These are phyloP conservation scores for Lactarius evosmus DNA, from an alignment of 768 basidiomycete species.

Conservation along the genomic window DNA sequence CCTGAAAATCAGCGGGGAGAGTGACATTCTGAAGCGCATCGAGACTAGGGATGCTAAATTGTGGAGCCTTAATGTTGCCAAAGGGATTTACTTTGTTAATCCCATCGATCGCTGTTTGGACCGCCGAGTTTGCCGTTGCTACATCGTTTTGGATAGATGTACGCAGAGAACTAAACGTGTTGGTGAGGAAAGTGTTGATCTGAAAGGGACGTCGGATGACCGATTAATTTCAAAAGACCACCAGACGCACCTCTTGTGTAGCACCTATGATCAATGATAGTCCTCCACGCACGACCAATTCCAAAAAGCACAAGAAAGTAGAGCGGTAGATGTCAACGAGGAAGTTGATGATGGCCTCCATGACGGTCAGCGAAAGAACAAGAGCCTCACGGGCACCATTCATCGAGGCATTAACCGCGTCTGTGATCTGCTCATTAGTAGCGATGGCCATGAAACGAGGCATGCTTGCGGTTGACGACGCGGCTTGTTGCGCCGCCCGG, in stretches of 20 bases:
- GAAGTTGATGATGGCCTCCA: conserved; percentile 90
- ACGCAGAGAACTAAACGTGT: conserved; percentile 56
- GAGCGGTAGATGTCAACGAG: conserved; percentile 90
- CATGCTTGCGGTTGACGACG: conserved; percentile 78
- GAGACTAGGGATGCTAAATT: conserved; percentile 74
- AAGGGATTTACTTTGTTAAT: conserved; percentile 80
- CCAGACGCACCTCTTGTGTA: conserved; percentile 67
- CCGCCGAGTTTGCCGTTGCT: conserved; percentile 60
- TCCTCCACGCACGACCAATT: conserved; percentile 80
- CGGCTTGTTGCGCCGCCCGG: conserved; percentile 78
- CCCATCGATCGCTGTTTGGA: conserved; percentile 57
- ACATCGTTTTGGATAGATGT: conserved; percentile 73
- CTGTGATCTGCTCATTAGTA: conserved; percentile 74
- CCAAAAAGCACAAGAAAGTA: conserved; percentile 89
- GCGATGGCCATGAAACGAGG: conserved; percentile 86
- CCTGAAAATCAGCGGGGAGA: conserved; percentile 73
- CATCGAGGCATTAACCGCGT: conserved; percentile 76
- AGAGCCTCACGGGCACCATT: conserved; percentile 72
- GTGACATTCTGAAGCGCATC: conserved; percentile 70
- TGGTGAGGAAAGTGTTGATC: conserved; percentile 70
- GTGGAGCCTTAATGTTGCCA: conserved; percentile 61
- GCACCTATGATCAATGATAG: conserved; percentile 78
- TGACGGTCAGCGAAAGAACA: conserved; percentile 69
- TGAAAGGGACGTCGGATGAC: conserved; percentile 33
- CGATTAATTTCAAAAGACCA: conserved; percentile 6